Conservation (phyloP, 257 asterid species). For the Parsonsia alboflavescens region DNA sequence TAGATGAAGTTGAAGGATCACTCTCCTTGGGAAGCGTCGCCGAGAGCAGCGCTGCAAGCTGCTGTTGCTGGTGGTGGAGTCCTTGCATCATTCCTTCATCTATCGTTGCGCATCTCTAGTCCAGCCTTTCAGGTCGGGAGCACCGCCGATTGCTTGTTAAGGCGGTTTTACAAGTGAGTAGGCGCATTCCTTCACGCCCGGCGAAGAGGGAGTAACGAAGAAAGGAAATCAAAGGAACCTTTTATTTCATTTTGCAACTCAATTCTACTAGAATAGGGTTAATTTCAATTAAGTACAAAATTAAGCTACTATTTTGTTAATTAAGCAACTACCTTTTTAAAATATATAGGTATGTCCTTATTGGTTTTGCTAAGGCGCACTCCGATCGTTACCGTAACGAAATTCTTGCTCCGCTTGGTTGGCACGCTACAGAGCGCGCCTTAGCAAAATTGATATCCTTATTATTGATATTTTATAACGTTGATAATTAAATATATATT, state of each 20-base stretch:
- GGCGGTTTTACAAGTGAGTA: not conserved
- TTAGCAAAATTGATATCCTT: too few relatives aligned
- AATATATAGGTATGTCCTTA: too few relatives aligned
- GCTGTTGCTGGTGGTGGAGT: slow-evolving; percentile 96
- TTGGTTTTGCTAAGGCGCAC: too few relatives aligned
- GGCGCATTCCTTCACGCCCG: slow-evolving; percentile 3
- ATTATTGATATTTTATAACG: too few relatives aligned
- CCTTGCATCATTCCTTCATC: slow-evolving; percentile 66
- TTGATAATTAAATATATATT: too few relatives aligned
- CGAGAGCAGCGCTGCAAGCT: slow-evolving; percentile 86
- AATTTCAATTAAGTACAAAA: too few relatives aligned
- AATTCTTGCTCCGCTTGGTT: too few relatives aligned
- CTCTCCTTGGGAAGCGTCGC: slow-evolving; percentile 78
- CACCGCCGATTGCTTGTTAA: not conserved
- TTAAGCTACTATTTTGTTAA: too few relatives aligned
- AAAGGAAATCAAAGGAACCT: not conserved
- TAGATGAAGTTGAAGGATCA: slow-evolving; percentile 49
- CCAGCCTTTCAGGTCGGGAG: not conserved
- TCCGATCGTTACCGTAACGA: too few relatives aligned
- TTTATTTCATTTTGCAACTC: not conserved
- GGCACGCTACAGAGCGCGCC: too few relatives aligned
- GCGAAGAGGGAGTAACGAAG: not conserved
- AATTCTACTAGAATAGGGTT: not conserved
- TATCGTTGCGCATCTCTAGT: slow-evolving; percentile 15
- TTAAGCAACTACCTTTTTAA: too few relatives aligned